Conservation (phyloP, 208 protist species). For the Acanthamoeba lenticulata region DNA sequence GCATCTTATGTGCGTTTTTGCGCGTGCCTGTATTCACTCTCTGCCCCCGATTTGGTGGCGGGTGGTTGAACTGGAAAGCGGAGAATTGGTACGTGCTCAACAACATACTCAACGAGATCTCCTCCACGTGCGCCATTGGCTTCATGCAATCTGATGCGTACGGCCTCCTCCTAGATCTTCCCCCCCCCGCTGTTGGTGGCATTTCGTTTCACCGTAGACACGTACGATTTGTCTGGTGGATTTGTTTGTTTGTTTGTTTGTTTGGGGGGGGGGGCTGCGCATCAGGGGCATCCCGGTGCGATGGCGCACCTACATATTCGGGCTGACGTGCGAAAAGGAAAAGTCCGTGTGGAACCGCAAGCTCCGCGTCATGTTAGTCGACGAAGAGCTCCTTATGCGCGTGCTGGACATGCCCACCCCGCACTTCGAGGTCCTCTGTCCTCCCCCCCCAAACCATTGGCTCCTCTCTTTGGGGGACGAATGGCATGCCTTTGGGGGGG, state of each 20-base stretch:
- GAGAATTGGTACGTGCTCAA: slow-evolving; percentile 61
- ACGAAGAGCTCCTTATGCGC: neutral
- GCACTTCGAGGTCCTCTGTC: neutral
- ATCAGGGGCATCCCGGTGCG: neutral
- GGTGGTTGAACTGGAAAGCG: neutral
- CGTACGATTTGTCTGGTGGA: neutral
- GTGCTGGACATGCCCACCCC: slow-evolving; percentile 9
- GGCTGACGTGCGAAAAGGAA: slow-evolving; percentile 54
- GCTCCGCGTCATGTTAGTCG: neutral
- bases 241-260: too few relatives aligned
- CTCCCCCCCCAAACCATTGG: neutral
- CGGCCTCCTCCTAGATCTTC: neutral
- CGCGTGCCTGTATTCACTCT: too few relatives aligned
- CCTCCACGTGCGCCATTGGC: neutral
- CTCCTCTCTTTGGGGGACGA: neutral
- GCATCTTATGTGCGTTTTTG: too few relatives aligned
- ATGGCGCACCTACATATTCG: slow-evolving; percentile 10
- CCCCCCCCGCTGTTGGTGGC: neutral
- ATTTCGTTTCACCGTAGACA: neutral
- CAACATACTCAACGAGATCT: slow-evolving; percentile 52
- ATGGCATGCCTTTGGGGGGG: neutral
- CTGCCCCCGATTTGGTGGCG: too few relatives aligned
- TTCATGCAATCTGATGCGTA: slow-evolving; percentile 16
- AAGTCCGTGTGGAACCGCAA: slow-evolving; percentile 48
- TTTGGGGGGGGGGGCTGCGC: too few relatives aligned